These are phyloP conservation scores for Phytomonas sp. DNA, from an alignment of 208 protist species.

Conservation along the genomic window DNA sequence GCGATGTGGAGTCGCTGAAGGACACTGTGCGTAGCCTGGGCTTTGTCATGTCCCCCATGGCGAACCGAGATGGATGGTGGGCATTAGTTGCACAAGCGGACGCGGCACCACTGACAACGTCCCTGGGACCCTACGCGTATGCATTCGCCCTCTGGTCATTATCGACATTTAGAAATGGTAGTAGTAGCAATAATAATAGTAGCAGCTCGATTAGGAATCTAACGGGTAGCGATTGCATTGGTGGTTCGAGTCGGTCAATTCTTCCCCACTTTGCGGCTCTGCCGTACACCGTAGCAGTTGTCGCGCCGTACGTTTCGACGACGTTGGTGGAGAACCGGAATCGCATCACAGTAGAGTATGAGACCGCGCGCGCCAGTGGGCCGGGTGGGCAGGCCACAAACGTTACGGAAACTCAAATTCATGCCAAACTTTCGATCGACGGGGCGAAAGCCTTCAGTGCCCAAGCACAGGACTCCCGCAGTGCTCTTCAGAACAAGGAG, in stretches of 20 bases:
- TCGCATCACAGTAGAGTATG: slow-evolving; percentile 45
- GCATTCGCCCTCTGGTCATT: slow-evolving; percentile 31
- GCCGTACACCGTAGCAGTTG: slow-evolving; percentile 29
- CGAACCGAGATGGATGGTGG: slow-evolving; percentile 10
- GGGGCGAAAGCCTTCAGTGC: slow-evolving; percentile 52
- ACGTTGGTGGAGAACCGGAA: slow-evolving; percentile 38
- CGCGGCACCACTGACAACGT: slow-evolving; percentile 7
- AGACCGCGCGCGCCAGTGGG: slow-evolving; percentile 72
- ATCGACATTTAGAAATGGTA: background rate
- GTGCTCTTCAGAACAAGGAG: slow-evolving; percentile 70
- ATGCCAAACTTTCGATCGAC: slow-evolving; percentile 74
- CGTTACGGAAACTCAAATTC: slow-evolving; percentile 83
- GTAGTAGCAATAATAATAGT: background rate
- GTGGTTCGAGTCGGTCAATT: background rate
- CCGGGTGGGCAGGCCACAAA: slow-evolving; percentile 86
- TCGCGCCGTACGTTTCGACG: slow-evolving; percentile 45
- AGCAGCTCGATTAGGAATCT: background rate
- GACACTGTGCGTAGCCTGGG: slow-evolving; percentile 20
- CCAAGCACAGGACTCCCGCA: slow-evolving; percentile 83
- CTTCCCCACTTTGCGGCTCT: background rate
- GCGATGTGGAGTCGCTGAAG: slow-evolving; percentile 16
- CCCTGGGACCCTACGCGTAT: slow-evolving; percentile 48
- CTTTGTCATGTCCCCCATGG: slow-evolving; percentile 22
- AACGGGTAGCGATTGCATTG: background rate
- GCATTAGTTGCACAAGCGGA: slow-evolving; percentile 25